Evolutionary conservation across 768 basidiomycete species (phyloP).

Genomic region (Tricholoma matsutake): DNA sequence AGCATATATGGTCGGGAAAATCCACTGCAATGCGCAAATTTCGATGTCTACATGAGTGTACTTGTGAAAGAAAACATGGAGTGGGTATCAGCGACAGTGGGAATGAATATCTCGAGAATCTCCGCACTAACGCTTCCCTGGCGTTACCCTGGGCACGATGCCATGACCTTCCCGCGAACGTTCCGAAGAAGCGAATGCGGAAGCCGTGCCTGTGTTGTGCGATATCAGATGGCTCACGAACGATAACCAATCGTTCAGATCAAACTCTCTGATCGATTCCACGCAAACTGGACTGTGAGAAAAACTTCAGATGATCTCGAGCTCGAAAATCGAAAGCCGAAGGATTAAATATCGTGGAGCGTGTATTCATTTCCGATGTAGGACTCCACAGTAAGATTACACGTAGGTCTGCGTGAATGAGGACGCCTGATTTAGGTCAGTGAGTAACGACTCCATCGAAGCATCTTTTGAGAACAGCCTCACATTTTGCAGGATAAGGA

Average conservation of each 20-base stretch:
- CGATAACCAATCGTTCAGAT: neutral
- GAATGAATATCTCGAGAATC: neutral
- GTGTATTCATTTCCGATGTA: neutral
- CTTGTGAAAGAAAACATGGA: neutral
- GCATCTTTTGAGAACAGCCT: neutral
- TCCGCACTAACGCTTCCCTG: neutral
- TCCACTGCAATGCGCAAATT: neutral
- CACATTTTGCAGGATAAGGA: neutral
- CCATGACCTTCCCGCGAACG: neutral
- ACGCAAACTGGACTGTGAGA: neutral
- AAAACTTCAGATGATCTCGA: neutral
- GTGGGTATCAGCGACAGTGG: neutral
- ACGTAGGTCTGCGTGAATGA: neutral
- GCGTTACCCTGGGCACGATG: neutral
- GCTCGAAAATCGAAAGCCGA: neutral
- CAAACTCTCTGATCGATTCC: constrained; percentile 2
- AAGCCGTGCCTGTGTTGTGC: neutral
- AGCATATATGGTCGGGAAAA: neutral
- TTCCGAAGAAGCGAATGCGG: neutral
- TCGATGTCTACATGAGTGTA: neutral
- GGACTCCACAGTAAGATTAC: neutral
- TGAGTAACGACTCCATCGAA: neutral
- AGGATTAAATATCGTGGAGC: neutral
- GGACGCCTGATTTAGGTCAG: neutral
- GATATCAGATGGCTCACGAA: neutral